Percentiles rank a stretch among this genome's conserved stretches.
These are phyloP conservation scores for Neurospora intermedia DNA, from an alignment of 495 filamentous ascomycete genomes.

Conservation along the genomic window DNA sequence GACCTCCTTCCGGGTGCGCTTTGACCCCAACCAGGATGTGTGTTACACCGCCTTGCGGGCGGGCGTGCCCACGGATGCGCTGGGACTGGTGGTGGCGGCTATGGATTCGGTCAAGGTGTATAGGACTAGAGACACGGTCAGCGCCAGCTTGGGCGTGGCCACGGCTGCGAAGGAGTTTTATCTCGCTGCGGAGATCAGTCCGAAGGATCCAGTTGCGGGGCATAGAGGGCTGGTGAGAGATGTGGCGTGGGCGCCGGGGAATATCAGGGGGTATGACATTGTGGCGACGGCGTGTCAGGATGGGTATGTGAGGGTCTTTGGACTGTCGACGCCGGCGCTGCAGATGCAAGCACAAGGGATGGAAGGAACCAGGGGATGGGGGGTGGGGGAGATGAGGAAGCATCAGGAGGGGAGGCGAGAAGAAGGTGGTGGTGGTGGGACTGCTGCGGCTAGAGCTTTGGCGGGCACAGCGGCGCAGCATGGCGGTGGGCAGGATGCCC, in stretches of 20 bases:
- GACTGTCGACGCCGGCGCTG: constrained; percentile 51
- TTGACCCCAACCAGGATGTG: constrained; percentile 72
- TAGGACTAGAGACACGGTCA: constrained; percentile 53
- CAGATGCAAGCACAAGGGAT: background rate
- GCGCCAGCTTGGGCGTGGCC: constrained; percentile 36
- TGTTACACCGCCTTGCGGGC: constrained; percentile 66
- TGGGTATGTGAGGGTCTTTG: constrained; percentile 74
- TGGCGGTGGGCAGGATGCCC: background rate
- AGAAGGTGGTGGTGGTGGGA: constrained; percentile 9
- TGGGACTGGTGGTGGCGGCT: constrained; percentile 71
- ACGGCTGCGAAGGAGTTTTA: constrained; percentile 58
- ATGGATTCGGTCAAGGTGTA: constrained; percentile 74
- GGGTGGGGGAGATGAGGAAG: constrained; percentile 5
- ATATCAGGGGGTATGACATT: constrained; percentile 75
- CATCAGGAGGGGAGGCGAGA: constrained; percentile 18
- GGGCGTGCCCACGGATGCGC: constrained; percentile 59
- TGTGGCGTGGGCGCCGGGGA: constrained; percentile 85
- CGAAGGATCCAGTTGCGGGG: constrained; percentile 6
- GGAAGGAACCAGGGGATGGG: background rate
- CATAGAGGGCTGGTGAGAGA: constrained; percentile 76
- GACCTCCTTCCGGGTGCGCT: constrained; percentile 71
- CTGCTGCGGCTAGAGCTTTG: background rate
- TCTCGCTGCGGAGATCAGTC: constrained; percentile 58
- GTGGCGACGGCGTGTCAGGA: constrained; percentile 90
- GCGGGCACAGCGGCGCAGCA: background rate